Evolutionary conservation across 1,284 basidiomycete genomes (phyloP).

Genomic region (Microbotryomycetes sp.): DNA sequence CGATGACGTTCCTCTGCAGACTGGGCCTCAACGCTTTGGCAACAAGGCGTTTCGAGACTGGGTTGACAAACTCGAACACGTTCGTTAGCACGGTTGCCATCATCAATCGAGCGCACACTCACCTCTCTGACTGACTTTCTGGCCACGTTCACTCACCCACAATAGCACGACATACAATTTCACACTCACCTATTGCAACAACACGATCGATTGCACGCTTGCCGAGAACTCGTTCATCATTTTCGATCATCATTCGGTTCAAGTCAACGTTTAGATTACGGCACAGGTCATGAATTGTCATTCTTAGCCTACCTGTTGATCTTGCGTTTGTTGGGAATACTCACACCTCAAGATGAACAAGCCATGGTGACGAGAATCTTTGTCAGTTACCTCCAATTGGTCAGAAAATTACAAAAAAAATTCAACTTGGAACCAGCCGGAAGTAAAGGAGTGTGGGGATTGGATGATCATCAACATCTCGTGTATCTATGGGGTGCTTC

Average conservation of each 20-base stretch:
- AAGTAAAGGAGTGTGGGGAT: conserved; percentile 95
- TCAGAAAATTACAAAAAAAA: conserved; percentile 78
- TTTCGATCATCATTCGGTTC: conserved; percentile 82
- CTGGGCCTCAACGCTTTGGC: conserved; percentile 85
- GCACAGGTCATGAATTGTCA: conserved; percentile 88
- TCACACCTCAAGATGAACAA: conserved; percentile 39
- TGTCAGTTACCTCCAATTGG: conserved; percentile 69
- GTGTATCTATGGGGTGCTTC: conserved; percentile 83
- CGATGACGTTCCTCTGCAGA: conserved; percentile 67
- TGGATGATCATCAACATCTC: conserved; percentile 78
- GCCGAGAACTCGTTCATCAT: conserved; percentile 64
- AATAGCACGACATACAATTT: conserved; percentile 3
- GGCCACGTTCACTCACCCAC: background rate
- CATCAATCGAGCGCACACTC: background rate
- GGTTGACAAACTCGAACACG: conserved; percentile 72
- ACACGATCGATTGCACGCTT: conserved; percentile 43
- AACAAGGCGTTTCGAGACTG: conserved; percentile 88
- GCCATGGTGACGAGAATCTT: conserved; percentile 52
- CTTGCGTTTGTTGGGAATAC: conserved; percentile 44
- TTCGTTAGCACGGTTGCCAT: conserved; percentile 46
- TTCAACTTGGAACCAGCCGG: conserved; percentile 94
- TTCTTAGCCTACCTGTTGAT: conserved; percentile 73
- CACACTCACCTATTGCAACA: conserved; percentile 1
- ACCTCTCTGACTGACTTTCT: background rate
- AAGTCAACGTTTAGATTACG: conserved; percentile 88